These are phyloP conservation scores for Ophiocordyceps camponoti-leonardi DNA, from an alignment of 2,329 filamentous ascomycete species.

Conservation along the genomic window DNA sequence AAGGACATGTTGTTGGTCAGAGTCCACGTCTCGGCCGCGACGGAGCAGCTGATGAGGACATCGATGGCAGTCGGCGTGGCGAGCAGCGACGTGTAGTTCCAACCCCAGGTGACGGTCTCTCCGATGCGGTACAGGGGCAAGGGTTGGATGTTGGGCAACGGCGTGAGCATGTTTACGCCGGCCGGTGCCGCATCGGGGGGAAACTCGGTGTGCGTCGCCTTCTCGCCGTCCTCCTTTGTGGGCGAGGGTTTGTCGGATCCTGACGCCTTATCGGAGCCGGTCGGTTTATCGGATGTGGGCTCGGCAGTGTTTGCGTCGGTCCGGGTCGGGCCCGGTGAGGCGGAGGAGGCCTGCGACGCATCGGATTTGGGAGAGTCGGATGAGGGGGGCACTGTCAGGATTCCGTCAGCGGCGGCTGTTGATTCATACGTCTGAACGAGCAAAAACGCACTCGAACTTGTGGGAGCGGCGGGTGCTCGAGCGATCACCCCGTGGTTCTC, in stretches of 20 bases:
- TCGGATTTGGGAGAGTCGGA: not conserved
- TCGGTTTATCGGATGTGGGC: not conserved
- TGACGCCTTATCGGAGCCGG: constrained; percentile 7
- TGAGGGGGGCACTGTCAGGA: not conserved
- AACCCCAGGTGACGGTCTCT: constrained; percentile 40
- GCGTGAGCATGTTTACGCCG: constrained; percentile 34
- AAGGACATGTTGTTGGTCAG: constrained; percentile 47
- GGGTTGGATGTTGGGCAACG: constrained; percentile 23
- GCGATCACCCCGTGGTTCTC: constrained; percentile 34
- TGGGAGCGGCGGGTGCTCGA: constrained; percentile 21
- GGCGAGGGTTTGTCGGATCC: constrained; percentile 23
- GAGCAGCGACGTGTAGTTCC: constrained; percentile 48
- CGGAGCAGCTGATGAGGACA: constrained; percentile 37
- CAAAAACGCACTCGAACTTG: not conserved
- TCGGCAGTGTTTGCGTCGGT: not conserved
- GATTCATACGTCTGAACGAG: not conserved
- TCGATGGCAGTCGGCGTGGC: constrained; percentile 43
- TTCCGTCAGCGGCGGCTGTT: not conserved
- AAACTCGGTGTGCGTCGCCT: constrained; percentile 21
- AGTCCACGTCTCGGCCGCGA: constrained; percentile 36
- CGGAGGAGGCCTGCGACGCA: not conserved
- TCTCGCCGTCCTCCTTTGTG: constrained; percentile 8
- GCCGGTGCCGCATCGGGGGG: constrained; percentile 29
- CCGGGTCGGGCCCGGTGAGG: not conserved
- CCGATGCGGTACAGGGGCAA: constrained; percentile 42